phyloP scores from a whole-genome alignment of 192 early-diverging fungal genomes.

The Haplosporangium gracile region DNA sequence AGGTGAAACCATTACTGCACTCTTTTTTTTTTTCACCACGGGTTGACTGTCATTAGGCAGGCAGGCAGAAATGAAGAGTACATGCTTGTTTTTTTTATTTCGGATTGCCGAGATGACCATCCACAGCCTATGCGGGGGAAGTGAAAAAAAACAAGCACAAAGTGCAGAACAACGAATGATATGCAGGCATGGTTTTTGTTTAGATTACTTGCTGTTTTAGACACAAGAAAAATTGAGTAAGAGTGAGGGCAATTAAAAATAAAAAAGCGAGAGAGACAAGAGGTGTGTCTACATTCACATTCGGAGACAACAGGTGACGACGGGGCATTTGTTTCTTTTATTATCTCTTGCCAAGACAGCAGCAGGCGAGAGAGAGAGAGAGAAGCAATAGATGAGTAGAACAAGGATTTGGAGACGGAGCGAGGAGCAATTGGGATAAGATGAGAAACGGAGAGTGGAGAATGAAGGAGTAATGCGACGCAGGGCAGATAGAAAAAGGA shows the following conservation, averaged over 20 bases:
- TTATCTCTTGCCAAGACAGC: no score
- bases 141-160: neutral
- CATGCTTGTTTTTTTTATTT: neutral
- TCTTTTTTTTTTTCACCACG: neutral
- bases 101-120: conserved; percentile 1
- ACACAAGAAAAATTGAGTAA: neutral
- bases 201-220: neutral
- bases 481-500: neutral
- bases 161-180: neutral
- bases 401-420: neutral
- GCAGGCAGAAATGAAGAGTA: neutral
- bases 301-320: neutral
- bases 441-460: neutral
- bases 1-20: neutral
- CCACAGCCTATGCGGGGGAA: neutral
- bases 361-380: neutral
- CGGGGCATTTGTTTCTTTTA: no score
- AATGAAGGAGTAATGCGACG: no score
- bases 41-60: neutral
- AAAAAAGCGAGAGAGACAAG: neutral
- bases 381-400: neutral
- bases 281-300: neutral
- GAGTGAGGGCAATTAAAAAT: neutral
- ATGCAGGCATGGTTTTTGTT: neutral
- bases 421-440: neutral